Percentiles rank a stretch among this genome's conserved stretches.
Evolutionary conservation across 75 land plant genomes (phyloP).

Genomic region (Adiantum capillusveneris): DNA sequence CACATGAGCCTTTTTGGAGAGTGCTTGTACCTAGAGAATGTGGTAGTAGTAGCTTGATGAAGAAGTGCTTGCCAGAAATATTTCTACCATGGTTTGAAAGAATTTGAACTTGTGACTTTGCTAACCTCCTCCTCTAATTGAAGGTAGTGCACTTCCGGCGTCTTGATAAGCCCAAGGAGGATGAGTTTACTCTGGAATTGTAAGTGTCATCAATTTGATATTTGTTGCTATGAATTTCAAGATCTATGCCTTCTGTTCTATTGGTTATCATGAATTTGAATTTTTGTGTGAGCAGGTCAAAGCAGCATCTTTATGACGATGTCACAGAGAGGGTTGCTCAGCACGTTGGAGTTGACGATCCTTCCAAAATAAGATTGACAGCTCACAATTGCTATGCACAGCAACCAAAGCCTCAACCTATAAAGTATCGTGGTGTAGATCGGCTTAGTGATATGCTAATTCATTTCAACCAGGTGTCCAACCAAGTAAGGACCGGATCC

Average conservation of each 20-base stretch:
- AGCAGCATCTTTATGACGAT: slow-evolving; percentile 44
- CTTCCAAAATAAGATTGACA: slow-evolving; percentile 42
- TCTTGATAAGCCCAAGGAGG: slow-evolving; percentile 44
- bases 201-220: slow-evolving; percentile 11
- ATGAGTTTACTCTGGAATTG: slow-evolving; percentile 47
- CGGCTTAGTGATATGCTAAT: slow-evolving; percentile 41
- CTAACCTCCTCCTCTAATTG: neutral
- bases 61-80: too few species aligned
- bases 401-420: slow-evolving; percentile 52
- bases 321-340: slow-evolving; percentile 41
- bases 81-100: too few species aligned
- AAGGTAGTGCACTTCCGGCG: slow-evolving; percentile 49
- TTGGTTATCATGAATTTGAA: neutral
- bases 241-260: too few species aligned
- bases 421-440: slow-evolving; percentile 40
- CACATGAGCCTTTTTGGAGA: too few species aligned
- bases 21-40: too few species aligned
- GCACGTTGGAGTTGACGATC: slow-evolving; percentile 41
- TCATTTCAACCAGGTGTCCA: slow-evolving; percentile 48
- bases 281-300: slow-evolving; percentile 25
- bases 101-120: too few species aligned
- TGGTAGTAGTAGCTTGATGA: too few species aligned
- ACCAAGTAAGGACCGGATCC: neutral
- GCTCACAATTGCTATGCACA: slow-evolving; percentile 49
- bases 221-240: too few species aligned